Percentiles rank a stretch among this genome's conserved stretches.
Conservation (phyloP, 495 filamentous ascomycete genomes). For the Daldinia concentrica region DNA sequence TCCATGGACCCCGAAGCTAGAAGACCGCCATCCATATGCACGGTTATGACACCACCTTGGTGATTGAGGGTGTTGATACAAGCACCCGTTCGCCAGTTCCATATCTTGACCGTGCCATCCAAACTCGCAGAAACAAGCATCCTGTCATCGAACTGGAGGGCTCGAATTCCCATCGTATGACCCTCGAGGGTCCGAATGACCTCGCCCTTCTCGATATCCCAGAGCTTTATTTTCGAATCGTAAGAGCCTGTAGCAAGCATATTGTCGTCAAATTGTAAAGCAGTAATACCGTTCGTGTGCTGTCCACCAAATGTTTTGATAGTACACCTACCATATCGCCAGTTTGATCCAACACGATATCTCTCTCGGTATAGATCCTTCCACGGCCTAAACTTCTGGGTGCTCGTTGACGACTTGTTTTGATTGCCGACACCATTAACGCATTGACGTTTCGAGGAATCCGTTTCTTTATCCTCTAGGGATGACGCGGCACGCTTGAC, state of each 20-base stretch:
- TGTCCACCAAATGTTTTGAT: conserved; percentile 79
- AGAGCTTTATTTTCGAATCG: conserved; percentile 93
- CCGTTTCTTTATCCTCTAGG: conserved; percentile 40
- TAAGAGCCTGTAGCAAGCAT: conserved; percentile 95
- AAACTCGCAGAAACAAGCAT: conserved; percentile 88
- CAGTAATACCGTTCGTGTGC: conserved; percentile 94
- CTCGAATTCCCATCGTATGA: conserved; percentile 82
- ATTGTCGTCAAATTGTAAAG: conserved; percentile 92
- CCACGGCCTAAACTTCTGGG: conserved; percentile 43
- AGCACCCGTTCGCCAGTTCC: conserved; percentile 95
- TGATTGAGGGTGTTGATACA: conserved; percentile 85
- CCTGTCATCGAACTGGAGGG: conserved; percentile 91
- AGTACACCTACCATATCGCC: conserved; percentile 91
- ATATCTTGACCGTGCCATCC: conserved; percentile 82
- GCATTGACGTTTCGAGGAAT: conserved; percentile 61
- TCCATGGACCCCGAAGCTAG: conserved; percentile 91
- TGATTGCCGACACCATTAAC: conserved; percentile 38
- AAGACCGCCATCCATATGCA: conserved; percentile 85
- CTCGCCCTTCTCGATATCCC: conserved; percentile 89
- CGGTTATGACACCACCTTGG: conserved; percentile 78
- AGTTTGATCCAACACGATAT: conserved; percentile 91
- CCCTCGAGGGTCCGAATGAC: conserved; percentile 84
- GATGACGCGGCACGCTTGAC: conserved; percentile 49
- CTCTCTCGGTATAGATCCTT: conserved; percentile 80
- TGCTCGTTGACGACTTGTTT: conserved; percentile 21